Percentiles rank a stretch among this genome's conserved stretches.
Conservation (phyloP, 306 rosid genomes). For the Alnus glutinosa region DNA sequence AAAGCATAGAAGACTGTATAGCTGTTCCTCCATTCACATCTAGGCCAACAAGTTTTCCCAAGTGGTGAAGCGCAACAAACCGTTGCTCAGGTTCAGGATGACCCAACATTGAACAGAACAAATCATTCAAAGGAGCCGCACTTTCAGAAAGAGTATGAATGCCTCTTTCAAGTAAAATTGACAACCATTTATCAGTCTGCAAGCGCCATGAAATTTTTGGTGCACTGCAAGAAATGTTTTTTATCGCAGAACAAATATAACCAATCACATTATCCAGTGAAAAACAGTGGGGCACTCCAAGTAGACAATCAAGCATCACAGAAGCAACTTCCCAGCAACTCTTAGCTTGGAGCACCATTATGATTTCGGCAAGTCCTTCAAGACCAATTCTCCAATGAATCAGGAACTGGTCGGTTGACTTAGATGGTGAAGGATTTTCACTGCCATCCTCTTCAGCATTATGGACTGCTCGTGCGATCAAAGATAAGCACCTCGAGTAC, state of each 20-base stretch:
- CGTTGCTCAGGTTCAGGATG: conserved; percentile 97
- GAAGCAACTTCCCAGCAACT: conserved; percentile 91
- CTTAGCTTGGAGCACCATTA: conserved; percentile 62
- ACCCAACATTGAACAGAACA: conserved; percentile 71
- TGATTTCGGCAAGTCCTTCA: conserved; percentile 63
- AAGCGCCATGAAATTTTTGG: conserved; percentile 86
- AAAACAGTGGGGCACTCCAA: conserved; percentile 55
- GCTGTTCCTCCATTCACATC: conserved; percentile 44
- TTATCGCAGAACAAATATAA: conserved; percentile 64
- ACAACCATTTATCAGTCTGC: conserved; percentile 77
- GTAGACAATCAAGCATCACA: conserved; percentile 75
- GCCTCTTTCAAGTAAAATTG: conserved; percentile 55
- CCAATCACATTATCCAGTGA: conserved; percentile 55
- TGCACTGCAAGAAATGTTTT: conserved; percentile 60
- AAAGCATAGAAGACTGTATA: conserved; percentile 37
- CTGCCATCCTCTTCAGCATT: conserved; percentile 49
- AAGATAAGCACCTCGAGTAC: conserved; percentile 63
- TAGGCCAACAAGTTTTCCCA: conserved; percentile 73
- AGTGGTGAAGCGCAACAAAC: conserved; percentile 61
- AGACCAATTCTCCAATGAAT: conserved; percentile 64
- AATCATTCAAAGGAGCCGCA: conserved; percentile 60
- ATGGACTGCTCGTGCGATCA: conserved; percentile 42
- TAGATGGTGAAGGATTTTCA: conserved; percentile 45
- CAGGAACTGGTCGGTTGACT: conserved; percentile 44
- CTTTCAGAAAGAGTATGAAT: conserved; percentile 52